Conservation (phyloP, 2,329 filamentous ascomycete genomes). For the Beauveria medogensis region DNA sequence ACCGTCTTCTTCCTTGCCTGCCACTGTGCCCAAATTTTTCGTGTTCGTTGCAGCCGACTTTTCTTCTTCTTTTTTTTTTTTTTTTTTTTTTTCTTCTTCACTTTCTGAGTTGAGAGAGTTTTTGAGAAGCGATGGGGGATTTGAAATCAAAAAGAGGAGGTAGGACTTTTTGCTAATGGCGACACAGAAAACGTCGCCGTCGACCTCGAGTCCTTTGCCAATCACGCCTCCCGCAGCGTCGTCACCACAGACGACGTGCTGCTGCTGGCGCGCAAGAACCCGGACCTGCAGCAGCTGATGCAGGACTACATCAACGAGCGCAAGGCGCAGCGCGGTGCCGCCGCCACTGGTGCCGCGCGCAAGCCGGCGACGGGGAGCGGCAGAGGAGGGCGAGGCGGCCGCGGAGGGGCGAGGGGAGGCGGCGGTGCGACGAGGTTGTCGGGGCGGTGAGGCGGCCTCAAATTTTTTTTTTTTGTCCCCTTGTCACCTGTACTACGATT, state of each 20-base stretch:
- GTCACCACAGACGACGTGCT: conserved; percentile 83
- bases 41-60: no score
- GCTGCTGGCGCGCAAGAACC: conserved; percentile 78
- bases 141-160: no score
- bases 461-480: not conserved
- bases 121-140: no score
- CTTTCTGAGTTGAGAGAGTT: no score
- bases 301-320: conserved; percentile 56
- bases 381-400: conserved; percentile 9
- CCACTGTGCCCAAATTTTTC: no score
- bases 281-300: conserved; percentile 71
- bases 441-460: not conserved
- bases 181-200: conserved; percentile 45
- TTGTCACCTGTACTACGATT: not conserved
- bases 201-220: conserved; percentile 50
- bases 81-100: no score
- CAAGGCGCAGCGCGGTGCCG: conserved; percentile 32
- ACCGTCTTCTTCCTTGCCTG: no score
- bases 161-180: not conserved
- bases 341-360: not conserved
- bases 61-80: no score
- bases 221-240: conserved; percentile 73
- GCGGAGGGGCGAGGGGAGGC: conserved; percentile 22
- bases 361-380: conserved; percentile 17
- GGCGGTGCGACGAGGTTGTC: conserved; percentile 18